Percentiles rank a stretch among this genome's conserved stretches.
These are phyloP conservation scores for Diphasiastrum complanatum DNA, from an alignment of 83 land plant species.

Conservation along the genomic window DNA sequence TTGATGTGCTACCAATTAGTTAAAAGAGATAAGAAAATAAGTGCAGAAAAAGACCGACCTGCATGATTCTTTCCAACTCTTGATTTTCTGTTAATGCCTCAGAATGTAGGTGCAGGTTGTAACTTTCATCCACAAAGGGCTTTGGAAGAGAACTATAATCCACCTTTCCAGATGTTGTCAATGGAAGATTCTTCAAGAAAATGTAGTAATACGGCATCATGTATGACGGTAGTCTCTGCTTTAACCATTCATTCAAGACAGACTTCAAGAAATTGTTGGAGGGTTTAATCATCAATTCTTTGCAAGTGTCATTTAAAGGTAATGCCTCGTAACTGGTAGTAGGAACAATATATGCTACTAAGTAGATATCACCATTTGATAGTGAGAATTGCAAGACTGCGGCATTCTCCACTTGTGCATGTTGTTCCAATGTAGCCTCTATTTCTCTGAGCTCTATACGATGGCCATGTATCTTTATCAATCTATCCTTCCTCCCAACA, in stretches of 20 bases:
- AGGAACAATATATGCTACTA: constrained; percentile 42
- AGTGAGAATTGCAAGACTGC: constrained; percentile 34
- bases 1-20: no score
- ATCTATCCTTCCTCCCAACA: constrained; percentile 69
- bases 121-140: no score
- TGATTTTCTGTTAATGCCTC: no score
- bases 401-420: constrained; percentile 53
- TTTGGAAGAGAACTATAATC: constrained; percentile 42
- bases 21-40: no score
- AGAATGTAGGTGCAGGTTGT: no score
- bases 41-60: no score
- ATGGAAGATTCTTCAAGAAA: constrained; percentile 37
- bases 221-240: constrained; percentile 36
- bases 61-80: no score
- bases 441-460: constrained; percentile 66
- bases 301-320: not conserved
- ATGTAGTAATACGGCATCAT: constrained; percentile 51
- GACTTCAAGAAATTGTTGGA: not conserved
- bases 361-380: constrained; percentile 15
- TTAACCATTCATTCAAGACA: constrained; percentile 49
- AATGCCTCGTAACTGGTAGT: constrained; percentile 5
- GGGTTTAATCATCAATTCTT: not conserved
- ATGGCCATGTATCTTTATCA: constrained; percentile 64
- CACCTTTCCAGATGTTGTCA: constrained; percentile 54
- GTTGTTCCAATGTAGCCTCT: constrained; percentile 45